phyloP scores from a whole-genome alignment of 2,329 filamentous ascomycete species.

The Neoscytalidium dimidiatum region DNA sequence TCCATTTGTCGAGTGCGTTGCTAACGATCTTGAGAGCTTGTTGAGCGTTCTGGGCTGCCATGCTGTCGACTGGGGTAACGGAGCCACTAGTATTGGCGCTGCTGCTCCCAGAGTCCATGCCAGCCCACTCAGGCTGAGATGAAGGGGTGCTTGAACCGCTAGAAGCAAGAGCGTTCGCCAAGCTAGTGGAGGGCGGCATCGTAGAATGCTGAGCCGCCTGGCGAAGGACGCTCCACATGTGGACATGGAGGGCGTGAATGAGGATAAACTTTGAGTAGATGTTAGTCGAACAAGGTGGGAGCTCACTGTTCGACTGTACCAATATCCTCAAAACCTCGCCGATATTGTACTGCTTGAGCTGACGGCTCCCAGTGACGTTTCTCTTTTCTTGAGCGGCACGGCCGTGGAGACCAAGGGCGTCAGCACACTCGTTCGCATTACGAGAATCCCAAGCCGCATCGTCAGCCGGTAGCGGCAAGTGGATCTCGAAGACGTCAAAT shows the following conservation, averaged over 20 bases:
- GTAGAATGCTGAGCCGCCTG: slow-evolving; percentile 37
- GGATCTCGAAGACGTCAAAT: slow-evolving; percentile 65
- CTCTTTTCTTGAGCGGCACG: slow-evolving; percentile 53
- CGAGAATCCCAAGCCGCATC: slow-evolving; percentile 74
- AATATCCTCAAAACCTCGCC: slow-evolving; percentile 63
- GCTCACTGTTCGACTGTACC: slow-evolving; percentile 59
- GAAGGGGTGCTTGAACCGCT: slow-evolving; percentile 59
- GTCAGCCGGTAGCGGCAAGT: slow-evolving; percentile 69
- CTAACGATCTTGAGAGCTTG: slow-evolving; percentile 50
- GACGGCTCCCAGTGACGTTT: slow-evolving; percentile 65
- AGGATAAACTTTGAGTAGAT: slow-evolving; percentile 73
- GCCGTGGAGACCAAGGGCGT: slow-evolving; percentile 66
- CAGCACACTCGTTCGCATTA: slow-evolving; percentile 60
- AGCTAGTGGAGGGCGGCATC: background rate
- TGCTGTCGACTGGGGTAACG: slow-evolving; percentile 46
- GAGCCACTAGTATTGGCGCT: slow-evolving; percentile 37
- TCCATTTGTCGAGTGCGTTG: slow-evolving; percentile 69
- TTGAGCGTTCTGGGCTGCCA: slow-evolving; percentile 49
- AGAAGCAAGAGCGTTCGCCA: slow-evolving; percentile 27
- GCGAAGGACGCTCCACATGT: slow-evolving; percentile 59
- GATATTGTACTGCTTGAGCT: slow-evolving; percentile 66
- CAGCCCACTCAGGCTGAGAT: slow-evolving; percentile 61
- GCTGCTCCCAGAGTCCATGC: slow-evolving; percentile 37
- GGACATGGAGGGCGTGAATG: slow-evolving; percentile 67
- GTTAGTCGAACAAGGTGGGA: slow-evolving; percentile 68